phyloP scores from a whole-genome alignment of 2,329 filamentous ascomycete genomes.

The Harringtonia aguacate region DNA sequence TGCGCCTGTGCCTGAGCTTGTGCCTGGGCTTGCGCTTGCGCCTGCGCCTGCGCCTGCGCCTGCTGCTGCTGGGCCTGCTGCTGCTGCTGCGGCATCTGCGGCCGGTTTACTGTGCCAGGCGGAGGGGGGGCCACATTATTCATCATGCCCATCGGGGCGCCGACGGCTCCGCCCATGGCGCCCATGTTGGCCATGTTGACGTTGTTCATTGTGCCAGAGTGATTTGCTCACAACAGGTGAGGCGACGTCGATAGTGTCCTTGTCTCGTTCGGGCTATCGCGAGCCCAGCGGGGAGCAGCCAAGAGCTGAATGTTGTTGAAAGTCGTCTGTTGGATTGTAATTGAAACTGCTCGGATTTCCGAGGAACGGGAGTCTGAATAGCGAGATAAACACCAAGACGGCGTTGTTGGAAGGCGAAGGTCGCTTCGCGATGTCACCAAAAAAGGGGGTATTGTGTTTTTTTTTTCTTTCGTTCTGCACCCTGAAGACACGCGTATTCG shows the following conservation, averaged over 20 bases:
- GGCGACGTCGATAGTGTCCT: neutral
- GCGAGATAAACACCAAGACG: neutral
- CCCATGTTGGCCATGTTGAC: constrained; percentile 60
- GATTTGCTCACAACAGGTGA: neutral
- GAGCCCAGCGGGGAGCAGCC: neutral
- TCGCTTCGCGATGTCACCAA: too few relatives aligned
- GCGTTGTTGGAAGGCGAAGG: too few relatives aligned
- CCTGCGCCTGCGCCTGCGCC: constrained; percentile 11
- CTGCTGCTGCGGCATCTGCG: constrained; percentile 2
- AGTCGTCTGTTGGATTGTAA: too few relatives aligned
- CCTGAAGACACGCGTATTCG: too few relatives aligned
- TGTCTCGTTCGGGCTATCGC: neutral
- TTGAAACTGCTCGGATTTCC: too few relatives aligned
- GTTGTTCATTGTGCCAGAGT: constrained; percentile 46
- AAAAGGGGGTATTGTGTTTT: too few relatives aligned
- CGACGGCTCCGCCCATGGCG: constrained; percentile 57
- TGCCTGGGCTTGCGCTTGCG: constrained; percentile 1
- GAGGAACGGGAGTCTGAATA: too few relatives aligned
- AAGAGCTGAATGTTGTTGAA: neutral
- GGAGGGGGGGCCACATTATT: constrained; percentile 38
- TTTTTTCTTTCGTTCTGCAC: too few relatives aligned
- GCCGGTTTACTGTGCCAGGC: constrained; percentile 20
- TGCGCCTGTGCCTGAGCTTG: neutral
- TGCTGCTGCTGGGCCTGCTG: constrained; percentile 2
- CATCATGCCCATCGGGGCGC: constrained; percentile 56